Base-by-base conservation (phyloP, 495 filamentous ascomycete species). In the Trichoderma orchidacearum region DNA sequence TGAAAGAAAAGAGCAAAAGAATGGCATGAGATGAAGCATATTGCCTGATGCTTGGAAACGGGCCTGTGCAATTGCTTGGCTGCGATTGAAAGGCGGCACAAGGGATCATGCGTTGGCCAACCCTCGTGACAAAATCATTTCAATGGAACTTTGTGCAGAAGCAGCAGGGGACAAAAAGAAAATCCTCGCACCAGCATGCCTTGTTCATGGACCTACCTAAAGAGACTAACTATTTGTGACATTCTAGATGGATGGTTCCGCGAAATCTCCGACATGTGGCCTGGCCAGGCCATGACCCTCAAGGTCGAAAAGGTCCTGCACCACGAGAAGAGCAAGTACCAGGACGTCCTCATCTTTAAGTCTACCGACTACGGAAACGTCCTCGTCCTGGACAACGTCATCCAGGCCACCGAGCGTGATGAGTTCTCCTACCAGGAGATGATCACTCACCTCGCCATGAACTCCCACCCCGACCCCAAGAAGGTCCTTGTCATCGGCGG, bases 391-490 rank as follows among this genome's bases (percentile, higher is more conserved):
- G 93, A 99, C 80, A 96, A 96, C 67, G 93, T 95, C 69, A 96
- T 99, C 72, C 93, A 97, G 75, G 90, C 85, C 78, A 96, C 93
- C 56, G 93, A 97, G 82, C 81, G 90, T 38, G 94, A 99, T 68
- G 94, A 99, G 78, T 97, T 97, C 80, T 85, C 89, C 74, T 97
- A 97, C 83, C 94, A 99, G 76, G 94, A 99, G 82, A 99, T 99
- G 93, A 99, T 99, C 75, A 89, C 93, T 58, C 90, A 99, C 74
- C 80, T 97, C 54, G 93, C 89, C 73, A 91, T 99, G 87, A 94
- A 94, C 81, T 89, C 93, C 25, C 93, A 97, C 81, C 94, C 92
- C 61, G 82, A 93, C 76, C 93, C 93, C 63, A 90, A 96, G 84
- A 92, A 90, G 76, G 91, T 97, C 54, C 84, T 99, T 34, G 93